Evolutionary conservation across 805 yeast genomes (phyloP), one percentile per base, ranked within the genome.

Genomic region (Yamadazyma sp.): DNA sequence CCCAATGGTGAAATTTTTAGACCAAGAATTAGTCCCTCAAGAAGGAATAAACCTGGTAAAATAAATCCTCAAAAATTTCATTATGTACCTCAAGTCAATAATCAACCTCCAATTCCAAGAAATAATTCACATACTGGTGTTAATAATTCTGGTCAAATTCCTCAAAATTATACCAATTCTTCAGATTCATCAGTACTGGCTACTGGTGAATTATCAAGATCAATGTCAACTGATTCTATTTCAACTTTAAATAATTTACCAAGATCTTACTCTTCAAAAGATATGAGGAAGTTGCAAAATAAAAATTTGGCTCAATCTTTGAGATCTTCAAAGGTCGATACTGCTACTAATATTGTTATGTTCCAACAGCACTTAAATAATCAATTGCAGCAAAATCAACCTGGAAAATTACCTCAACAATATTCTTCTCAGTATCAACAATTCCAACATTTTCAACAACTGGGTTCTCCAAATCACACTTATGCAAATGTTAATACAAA

Each of bases 1-100:
- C 78, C 78, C 11, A 73, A 74, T 48, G 80, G 80, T 31, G 80
- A 74, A 46, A 61, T 72, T 2, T 74, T 73, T 49, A 54, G 71
- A 23, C 78, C 78, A 2, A 49, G 78, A 25, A 52, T 49, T 28
- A 57, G 61, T 9, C 72, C 72, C 2, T 39, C 58, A n/a, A 63
- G 58, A 30, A 54, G 73, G 35, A 47, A 58, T 20, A 57, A 65
- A 33, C 76, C 75, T 6, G 45, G 47, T 26, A 64, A 59, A 44
- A 40, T 55, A 7, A 21, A 14, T 8, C 20, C 26, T 9, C 29
- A 32, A 3, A 25, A 35, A 9, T 16, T 11, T 25, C 30, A 30
- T 26, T 25, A 36, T 19, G 33, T 23, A 7, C 37, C 37, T 11
- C 30, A 27, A 18, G 22, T 18, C 21, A 30, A 23, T 12, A 35